Evolutionary conservation across 192 early-diverging fungal species (phyloP).

Genomic region (Phlyctochytrium planicorne): DNA sequence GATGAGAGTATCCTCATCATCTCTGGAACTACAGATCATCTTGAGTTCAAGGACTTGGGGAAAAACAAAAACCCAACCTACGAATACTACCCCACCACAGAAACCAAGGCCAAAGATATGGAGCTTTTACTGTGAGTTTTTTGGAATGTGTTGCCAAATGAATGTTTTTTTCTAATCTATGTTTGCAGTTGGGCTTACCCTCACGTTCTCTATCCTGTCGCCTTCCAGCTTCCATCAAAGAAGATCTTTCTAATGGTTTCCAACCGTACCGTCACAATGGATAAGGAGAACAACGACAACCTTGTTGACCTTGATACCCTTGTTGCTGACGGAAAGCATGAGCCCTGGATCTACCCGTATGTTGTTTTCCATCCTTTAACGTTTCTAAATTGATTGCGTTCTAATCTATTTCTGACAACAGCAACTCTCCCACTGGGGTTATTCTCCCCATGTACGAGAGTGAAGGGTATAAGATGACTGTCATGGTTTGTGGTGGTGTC

Average conservation of each 20-base stretch:
- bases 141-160: background rate
- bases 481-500: slow-evolving; percentile 39
- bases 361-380: too few relatives aligned
- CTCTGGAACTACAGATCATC: background rate
- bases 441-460: slow-evolving; percentile 31
- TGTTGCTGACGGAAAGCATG: slow-evolving; percentile 1
- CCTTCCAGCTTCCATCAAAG: slow-evolving; percentile 34
- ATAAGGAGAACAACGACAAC: slow-evolving; percentile 22
- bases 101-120: slow-evolving; percentile 15
- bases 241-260: slow-evolving; percentile 39
- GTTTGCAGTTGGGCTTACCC: slow-evolving; percentile 23
- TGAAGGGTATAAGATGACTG: slow-evolving; percentile 13
- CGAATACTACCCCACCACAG: background rate
- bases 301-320: slow-evolving; percentile 16
- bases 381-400: too few relatives aligned
- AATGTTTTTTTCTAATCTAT: background rate
- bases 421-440: slow-evolving; percentile 30
- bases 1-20: slow-evolving; percentile 10
- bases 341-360: slow-evolving; percentile 30
- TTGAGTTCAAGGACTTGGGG: background rate
- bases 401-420: too few relatives aligned
- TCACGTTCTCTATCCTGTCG: slow-evolving; percentile 27
- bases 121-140: slow-evolving; percentile 4
- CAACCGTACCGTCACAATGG: slow-evolving; percentile 27
- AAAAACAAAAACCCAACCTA: background rate